Evolutionary conservation across 139 green algal genomes (phyloP).

Genomic region (Mesotaenium endlicherianum): DNA sequence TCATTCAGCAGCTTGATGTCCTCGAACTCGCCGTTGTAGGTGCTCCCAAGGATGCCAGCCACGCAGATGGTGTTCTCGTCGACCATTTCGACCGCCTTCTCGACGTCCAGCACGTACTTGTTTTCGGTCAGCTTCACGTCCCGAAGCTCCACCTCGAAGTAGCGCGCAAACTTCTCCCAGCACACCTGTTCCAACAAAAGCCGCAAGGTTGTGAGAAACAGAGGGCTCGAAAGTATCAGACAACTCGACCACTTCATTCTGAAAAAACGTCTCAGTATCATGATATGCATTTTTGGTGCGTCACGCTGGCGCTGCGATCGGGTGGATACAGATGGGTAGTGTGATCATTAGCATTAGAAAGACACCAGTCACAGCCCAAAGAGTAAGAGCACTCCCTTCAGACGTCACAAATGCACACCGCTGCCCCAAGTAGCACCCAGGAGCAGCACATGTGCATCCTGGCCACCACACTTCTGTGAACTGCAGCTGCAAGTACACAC

Average conservation of each 20-base stretch:
- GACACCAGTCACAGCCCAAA: background rate
- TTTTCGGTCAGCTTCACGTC: slow-evolving; percentile 36
- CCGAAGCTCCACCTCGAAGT: slow-evolving; percentile 51
- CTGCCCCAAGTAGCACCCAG: background rate
- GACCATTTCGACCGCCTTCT: slow-evolving; percentile 47
- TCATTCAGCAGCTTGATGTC: slow-evolving; percentile 40
- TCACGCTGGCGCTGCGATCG: no score
- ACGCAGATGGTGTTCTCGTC: slow-evolving; percentile 59
- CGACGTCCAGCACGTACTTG: slow-evolving; percentile 31
- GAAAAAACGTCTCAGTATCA: background rate
- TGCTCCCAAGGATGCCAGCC: slow-evolving; percentile 41
- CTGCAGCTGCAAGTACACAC: no score
- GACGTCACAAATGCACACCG: background rate
- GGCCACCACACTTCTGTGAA: no score
- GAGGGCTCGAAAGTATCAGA: background rate
- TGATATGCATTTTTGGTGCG: no score
- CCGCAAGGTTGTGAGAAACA: background rate
- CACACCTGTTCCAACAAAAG: slow-evolving; percentile 26
- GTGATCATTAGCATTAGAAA: background rate
- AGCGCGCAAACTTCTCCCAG: slow-evolving; percentile 53
- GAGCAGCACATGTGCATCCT: no score
- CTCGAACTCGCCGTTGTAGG: slow-evolving; percentile 53
- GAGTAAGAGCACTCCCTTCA: background rate
- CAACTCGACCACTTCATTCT: background rate
- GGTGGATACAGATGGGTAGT: background rate